Evolutionary conservation across 305 asterid genomes (phyloP), one percentile per base, ranked within the genome.

Genomic region (Fraxinus nigra): DNA sequence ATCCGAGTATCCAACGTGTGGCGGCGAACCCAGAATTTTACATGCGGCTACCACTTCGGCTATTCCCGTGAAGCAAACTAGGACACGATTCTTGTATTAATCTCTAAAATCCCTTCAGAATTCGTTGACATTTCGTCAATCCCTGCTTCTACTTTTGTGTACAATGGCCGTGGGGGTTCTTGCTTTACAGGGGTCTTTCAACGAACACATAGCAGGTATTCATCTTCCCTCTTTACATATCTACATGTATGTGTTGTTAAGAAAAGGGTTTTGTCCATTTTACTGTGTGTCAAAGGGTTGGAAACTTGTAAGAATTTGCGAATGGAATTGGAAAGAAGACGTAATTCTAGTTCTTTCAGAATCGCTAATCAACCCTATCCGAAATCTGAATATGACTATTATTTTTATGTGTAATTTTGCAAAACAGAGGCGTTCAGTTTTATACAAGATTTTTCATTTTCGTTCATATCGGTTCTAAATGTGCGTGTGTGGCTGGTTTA

Each of bases 171-270:
- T 94, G 1, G 99, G 98, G 46, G 98, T 95, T 77, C 95, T 95
- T 14, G 98, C 98, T 79, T 83, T 95, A 26, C 99, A 95, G 91
- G 99, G 99, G 2, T 95, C 99, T 88, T 95, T 91, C 88, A 95
- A 95, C 89, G 98, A 95, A 88, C 99, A 95, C 87, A 92, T 95
- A 18, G 91, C 98, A 51, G 98, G 99, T 92, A 85, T 40, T 37
- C 80, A 13, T 65, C 76, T 63, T 43, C 67, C 46, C 7, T 67
- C 37, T 28, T 10, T 28, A 6, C 4, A 33, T 33, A 67, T 67
- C 4, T 67, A 24, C 20, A 20, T 56, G 26, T 5, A 59, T 20
- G 28, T 28, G 1, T 26, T 11, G 26, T 65, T 28, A 67, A 67
- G 35, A 28, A 26, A 67, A 67, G 0, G 37, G 16, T 28, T 67